Evolutionary conservation across 257 asterid species (phyloP), one percentile per base, ranked within the genome.

Genomic region (Nicotiana noctiflora): DNA sequence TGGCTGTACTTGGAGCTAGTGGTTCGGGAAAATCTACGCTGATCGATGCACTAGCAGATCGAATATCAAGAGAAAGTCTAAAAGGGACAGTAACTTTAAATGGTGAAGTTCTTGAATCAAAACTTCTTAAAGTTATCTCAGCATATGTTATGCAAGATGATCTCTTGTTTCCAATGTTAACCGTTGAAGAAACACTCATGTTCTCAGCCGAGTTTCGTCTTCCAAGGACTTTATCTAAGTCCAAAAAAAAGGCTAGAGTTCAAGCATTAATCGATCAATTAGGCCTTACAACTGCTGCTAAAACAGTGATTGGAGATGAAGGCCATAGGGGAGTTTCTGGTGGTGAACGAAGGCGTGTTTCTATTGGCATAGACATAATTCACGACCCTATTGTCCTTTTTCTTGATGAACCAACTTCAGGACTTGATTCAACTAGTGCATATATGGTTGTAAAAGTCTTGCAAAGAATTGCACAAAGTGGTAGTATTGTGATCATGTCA

Each of bases 401-500:
- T 65, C 93, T 92, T 8, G 97, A 90, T 40, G 94, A 92, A 18
- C 97, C 97, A 4, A 92, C 97, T 0, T 92, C 97, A 0, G 94
- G 94, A 34, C 89, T 92, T 1, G 97, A 92, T 72, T 92, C 97
- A 12, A 92, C 97, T 56, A 90, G 90, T 17, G 93, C 97, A 1
- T 88, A 81, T 77, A 89, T 89, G 91, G 92, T 92, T 59, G 92
- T 90, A 49, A 85, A 84, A 51, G 90, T 88, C 31, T 64, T 90
- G 81, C 84, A 87, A 82, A 88, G 91, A 51, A 85, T 90, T 70
- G 90, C 92, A 6, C 82, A 82, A 32, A 89, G 89, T 13, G 97
- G 94, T 1, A 85, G 93, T 23, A 90, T 90, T 13, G 86, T 92
- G 49, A 86, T 90, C 82, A 88, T 90, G 94, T 89, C 97, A 17